Percentiles rank a stretch among this genome's conserved stretches.
Conservation (phyloP, 768 basidiomycete species). For the Macrocybe gigantea region DNA sequence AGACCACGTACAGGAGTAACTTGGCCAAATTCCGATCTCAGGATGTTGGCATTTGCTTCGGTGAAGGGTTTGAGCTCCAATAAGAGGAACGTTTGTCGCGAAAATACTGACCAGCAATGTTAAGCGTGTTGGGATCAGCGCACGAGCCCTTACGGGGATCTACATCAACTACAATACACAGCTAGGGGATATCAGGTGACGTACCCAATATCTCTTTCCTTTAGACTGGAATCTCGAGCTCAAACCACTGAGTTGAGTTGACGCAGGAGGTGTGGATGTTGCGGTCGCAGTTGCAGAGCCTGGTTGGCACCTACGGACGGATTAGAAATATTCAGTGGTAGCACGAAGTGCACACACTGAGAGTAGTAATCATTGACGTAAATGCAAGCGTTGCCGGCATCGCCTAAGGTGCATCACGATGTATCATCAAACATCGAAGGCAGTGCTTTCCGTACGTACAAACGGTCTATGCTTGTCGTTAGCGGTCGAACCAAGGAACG, state of each 20-base stretch:
- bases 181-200: not conserved
- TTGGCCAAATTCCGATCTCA: slow-evolving; percentile 4
- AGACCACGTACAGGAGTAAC: not conserved
- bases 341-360: slow-evolving; percentile 15
- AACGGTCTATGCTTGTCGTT: not conserved
- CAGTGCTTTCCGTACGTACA: not conserved
- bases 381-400: slow-evolving; percentile 20
- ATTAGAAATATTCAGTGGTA: not conserved
- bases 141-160: not conserved
- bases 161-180: not conserved
- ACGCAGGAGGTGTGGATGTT: not conserved
- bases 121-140: slow-evolving; percentile 1
- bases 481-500: not conserved
- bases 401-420: slow-evolving; percentile 11
- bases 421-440: not conserved
- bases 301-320: not conserved
- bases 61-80: not conserved
- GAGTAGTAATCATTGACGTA: slow-evolving; percentile 23
- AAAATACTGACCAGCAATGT: not conserved
- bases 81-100: not conserved
- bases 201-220: slow-evolving; percentile 4
- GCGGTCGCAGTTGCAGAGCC: not conserved
- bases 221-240: not conserved
- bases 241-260: not conserved
- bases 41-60: not conserved